These are phyloP conservation scores for Pulveroboletus sp. DNA, from an alignment of 768 basidiomycete species.

Conservation along the genomic window DNA sequence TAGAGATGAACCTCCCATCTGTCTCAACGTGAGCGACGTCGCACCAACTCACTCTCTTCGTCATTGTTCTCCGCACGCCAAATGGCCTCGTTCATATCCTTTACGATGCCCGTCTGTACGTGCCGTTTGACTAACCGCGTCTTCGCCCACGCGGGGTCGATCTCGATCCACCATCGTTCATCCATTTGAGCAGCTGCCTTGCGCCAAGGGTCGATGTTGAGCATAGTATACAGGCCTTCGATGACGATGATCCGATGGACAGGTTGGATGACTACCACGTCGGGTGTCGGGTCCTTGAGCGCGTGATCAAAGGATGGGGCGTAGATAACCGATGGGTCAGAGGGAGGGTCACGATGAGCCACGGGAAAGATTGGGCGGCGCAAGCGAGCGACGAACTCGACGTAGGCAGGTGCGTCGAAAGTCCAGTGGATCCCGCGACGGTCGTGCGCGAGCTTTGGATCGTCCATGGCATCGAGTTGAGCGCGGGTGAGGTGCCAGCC, in stretches of 20 bases:
- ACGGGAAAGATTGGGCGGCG: conserved; percentile 25
- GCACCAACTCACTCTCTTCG: conserved; percentile 35
- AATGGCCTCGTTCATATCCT: conserved; percentile 55
- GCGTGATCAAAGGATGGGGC: conserved; percentile 88
- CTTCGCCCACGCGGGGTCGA: conserved; percentile 52
- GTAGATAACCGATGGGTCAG: conserved; percentile 32
- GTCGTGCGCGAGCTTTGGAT: conserved; percentile 73
- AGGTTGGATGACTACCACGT: conserved; percentile 53
- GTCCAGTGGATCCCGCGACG: conserved; percentile 89
- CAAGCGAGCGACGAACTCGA: conserved; percentile 58
- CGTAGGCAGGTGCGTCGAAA: conserved; percentile 74
- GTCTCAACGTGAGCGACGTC: not conserved
- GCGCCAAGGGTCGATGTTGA: conserved; percentile 70
- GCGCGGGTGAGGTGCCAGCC: conserved; percentile 88
- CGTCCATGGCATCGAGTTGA: conserved; percentile 69
- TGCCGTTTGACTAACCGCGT: conserved; percentile 65
- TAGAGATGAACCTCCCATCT: conserved; percentile 43
- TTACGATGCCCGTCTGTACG: conserved; percentile 71
- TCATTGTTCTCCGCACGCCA: conserved; percentile 77
- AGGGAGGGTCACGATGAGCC: not conserved
- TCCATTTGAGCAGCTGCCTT: conserved; percentile 62
- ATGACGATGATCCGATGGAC: conserved; percentile 76
- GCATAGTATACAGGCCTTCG: conserved; percentile 85
- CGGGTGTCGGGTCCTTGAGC: conserved; percentile 74
- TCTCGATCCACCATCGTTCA: conserved; percentile 71